Conservation (phyloP, 2,329 filamentous ascomycete genomes). For the Diplodia corticola region DNA sequence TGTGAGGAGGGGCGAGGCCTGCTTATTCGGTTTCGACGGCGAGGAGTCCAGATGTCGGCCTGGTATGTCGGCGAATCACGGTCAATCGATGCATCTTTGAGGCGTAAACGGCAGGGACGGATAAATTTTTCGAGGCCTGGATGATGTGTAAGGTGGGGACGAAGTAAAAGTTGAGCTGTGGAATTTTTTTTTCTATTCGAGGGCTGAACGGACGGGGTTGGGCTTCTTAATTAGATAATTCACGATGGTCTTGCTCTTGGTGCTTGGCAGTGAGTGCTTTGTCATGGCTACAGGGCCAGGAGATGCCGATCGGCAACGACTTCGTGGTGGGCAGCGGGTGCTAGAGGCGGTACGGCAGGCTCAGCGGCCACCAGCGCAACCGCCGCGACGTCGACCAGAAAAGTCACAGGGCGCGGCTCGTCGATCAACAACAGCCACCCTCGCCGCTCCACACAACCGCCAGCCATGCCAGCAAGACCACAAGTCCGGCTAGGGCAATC, state of each 20-base stretch:
- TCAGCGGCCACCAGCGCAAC: slow-evolving; percentile 20
- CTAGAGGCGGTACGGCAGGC: slow-evolving; percentile 4
- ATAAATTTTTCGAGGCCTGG: slow-evolving; percentile 20
- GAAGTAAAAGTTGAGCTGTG: slow-evolving; percentile 17
- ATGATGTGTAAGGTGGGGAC: slow-evolving; percentile 16
- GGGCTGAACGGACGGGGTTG: not conserved
- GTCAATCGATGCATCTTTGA: slow-evolving; percentile 20
- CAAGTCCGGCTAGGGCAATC: slow-evolving; percentile 4
- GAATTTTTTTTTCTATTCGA: not conserved
- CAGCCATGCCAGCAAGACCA: slow-evolving; percentile 17
- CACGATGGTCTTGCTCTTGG: not conserved
- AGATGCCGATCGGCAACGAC: not conserved
- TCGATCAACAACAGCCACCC: not conserved
- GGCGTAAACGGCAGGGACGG: slow-evolving; percentile 18
- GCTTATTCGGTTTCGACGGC: slow-evolving; percentile 10
- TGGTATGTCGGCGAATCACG: slow-evolving; percentile 16
- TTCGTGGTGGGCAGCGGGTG: not conserved
- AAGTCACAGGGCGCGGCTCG: not conserved
- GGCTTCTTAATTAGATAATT: slow-evolving; percentile 21
- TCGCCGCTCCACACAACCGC: not conserved
- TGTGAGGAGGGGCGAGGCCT: slow-evolving; percentile 10
- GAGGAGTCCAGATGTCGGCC: slow-evolving; percentile 21
- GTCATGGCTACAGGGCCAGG: not conserved
- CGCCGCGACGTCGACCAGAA: slow-evolving; percentile 16
- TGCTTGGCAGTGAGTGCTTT: not conserved